Conservation (phyloP, 2,329 filamentous ascomycete species). For the Hymenoscyphus repandus region DNA sequence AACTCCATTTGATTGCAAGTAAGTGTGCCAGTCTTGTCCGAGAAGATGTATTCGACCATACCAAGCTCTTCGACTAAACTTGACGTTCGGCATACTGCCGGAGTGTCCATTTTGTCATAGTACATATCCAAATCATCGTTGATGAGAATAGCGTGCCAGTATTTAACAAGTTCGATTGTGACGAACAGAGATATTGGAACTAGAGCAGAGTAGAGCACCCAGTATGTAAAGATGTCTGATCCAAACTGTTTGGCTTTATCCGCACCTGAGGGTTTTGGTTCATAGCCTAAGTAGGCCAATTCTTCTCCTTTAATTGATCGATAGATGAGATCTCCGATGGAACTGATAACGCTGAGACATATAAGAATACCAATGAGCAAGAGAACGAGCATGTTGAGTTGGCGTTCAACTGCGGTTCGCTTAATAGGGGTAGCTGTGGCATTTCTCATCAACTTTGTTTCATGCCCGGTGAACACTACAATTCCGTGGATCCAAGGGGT, state of each 20-base stretch:
- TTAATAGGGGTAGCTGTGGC: conserved; percentile 97
- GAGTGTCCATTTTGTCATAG: conserved; percentile 90
- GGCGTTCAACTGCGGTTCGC: conserved; percentile 88
- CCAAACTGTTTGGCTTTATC: conserved; percentile 73
- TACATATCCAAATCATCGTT: conserved; percentile 98
- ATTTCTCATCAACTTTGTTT: conserved; percentile 98
- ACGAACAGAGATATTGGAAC: conserved; percentile 98
- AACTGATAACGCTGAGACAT: conserved; percentile 80
- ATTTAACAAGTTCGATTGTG: conserved; percentile 95
- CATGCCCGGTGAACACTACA: conserved; percentile 95
- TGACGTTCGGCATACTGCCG: conserved; percentile 91
- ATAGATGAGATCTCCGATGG: conserved; percentile 81
- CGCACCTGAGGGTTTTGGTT: conserved; percentile 48
- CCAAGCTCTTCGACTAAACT: conserved; percentile 95
- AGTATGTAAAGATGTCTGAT: conserved; percentile 94
- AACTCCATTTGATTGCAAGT: conserved; percentile 99
- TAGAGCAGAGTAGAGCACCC: conserved; percentile 94
- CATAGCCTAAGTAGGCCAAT: conserved; percentile 69
- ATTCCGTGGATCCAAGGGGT: conserved; percentile 96
- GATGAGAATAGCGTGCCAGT: conserved; percentile 95
- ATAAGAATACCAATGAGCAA: conserved; percentile 83
- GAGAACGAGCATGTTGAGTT: conserved; percentile 90
- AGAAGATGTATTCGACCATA: conserved; percentile 98
- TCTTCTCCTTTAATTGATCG: conserved; percentile 57
- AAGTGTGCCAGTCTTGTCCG: conserved; percentile 93